These are phyloP conservation scores for Aquanectria penicillioides DNA, from an alignment of 2,329 filamentous ascomycete genomes.

Conservation along the genomic window DNA sequence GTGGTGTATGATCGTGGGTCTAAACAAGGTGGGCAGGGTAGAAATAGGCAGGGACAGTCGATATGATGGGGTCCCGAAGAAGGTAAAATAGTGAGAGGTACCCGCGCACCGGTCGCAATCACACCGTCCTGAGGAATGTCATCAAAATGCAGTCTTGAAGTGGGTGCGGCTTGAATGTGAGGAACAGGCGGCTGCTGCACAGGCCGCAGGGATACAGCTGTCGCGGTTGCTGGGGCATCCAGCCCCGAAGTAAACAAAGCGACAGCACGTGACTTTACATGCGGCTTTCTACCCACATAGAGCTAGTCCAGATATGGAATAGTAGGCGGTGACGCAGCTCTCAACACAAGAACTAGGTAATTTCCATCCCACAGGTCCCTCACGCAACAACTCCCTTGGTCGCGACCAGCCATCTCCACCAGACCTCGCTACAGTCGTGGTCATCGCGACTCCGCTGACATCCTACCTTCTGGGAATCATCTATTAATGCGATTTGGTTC, in stretches of 20 bases:
- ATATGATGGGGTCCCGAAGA: constrained; percentile 13
- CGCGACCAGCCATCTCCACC: constrained; percentile 8
- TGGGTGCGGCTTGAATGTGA: constrained; percentile 21
- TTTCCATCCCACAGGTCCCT: constrained; percentile 21
- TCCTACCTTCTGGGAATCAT: no score
- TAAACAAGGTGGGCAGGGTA: constrained; percentile 38
- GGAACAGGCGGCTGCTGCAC: constrained; percentile 27
- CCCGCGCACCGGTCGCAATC: constrained; percentile 34
- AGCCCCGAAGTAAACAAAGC: constrained; percentile 41
- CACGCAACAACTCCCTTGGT: not conserved
- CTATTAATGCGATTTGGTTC: no score
- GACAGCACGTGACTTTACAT: constrained; percentile 33
- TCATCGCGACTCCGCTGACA: not conserved
- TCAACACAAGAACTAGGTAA: constrained; percentile 5
- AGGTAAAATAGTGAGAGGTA: constrained; percentile 35
- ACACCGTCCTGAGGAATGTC: constrained; percentile 39
- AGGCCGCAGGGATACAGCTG: constrained; percentile 29
- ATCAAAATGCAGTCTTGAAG: constrained; percentile 37
- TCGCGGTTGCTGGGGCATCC: constrained; percentile 41
- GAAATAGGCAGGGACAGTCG: constrained; percentile 10
- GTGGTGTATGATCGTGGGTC: constrained; percentile 20
- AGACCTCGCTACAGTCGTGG: not conserved
- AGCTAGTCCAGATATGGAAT: constrained; percentile 31
- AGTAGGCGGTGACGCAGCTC: constrained; percentile 24
- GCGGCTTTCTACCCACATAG: not conserved